Conservation (phyloP, 2,329 filamentous ascomycete genomes). For the Cladosporium sp. region DNA sequence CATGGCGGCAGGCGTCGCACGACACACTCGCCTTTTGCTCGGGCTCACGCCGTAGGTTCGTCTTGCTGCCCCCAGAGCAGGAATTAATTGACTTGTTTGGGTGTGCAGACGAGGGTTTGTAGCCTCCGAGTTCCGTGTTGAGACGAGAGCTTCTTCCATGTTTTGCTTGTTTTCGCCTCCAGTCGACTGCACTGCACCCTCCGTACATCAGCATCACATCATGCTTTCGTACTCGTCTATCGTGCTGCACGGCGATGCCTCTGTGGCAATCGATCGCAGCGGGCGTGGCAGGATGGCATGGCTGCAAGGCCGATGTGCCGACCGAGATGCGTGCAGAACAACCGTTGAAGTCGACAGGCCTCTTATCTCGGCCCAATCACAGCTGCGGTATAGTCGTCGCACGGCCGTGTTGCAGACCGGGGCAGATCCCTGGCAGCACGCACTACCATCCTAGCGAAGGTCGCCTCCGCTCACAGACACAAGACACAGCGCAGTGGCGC, state of each 20-base stretch:
- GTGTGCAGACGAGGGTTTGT: neutral
- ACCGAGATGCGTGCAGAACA: conserved; percentile 3
- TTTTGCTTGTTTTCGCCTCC: no score
- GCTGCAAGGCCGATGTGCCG: conserved; percentile 1
- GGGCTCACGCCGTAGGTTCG: conserved; percentile 9
- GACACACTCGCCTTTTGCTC: conserved; percentile 11
- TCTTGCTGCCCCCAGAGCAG: neutral
- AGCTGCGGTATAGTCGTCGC: neutral
- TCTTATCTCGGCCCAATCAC: conserved; percentile 9
- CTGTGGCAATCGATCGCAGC: neutral
- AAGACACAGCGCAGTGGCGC: neutral
- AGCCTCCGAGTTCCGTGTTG: conserved; percentile 1
- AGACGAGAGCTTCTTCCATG: no score
- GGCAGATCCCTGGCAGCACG: conserved; percentile 5
- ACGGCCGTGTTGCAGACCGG: conserved; percentile 1
- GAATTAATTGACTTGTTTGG: neutral
- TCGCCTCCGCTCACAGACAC: neutral
- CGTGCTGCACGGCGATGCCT: neutral
- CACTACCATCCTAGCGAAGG: neutral
- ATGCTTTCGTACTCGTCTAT: neutral
- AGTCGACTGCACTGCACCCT: no score
- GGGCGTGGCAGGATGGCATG: neutral
- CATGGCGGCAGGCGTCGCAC: conserved; percentile 8
- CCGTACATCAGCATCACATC: neutral
- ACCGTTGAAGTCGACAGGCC: conserved; percentile 4